phyloP scores from a whole-genome alignment of 176 grass and related monocot species.

The Rhynchospora tenuis region DNA sequence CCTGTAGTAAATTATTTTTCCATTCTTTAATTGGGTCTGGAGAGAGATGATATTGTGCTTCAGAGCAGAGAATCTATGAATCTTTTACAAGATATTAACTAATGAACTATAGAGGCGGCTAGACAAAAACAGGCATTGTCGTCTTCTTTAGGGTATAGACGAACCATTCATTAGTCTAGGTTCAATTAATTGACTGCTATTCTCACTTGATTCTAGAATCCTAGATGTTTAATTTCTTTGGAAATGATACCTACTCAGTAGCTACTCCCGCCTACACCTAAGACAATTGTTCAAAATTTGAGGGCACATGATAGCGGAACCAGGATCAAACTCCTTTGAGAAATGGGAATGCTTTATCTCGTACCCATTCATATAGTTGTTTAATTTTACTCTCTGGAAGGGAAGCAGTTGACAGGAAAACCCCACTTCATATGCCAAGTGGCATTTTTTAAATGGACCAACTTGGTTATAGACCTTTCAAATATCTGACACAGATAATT shows the following conservation, averaged over 20 bases:
- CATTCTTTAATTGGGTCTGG: not conserved
- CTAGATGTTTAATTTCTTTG: not conserved
- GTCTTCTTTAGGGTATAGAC: not conserved
- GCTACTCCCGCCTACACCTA: not conserved
- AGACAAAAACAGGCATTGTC: not conserved
- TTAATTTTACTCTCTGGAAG: not conserved
- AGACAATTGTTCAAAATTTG: not conserved
- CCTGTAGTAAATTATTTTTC: not conserved
- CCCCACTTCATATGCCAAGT: not conserved
- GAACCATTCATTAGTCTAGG: not conserved
- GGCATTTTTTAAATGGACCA: not conserved
- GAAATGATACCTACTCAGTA: not conserved
- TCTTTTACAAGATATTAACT: not conserved
- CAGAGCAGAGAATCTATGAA: not conserved
- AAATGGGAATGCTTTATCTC: constrained; percentile 6
- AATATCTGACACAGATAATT: not conserved
- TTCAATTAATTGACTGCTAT: constrained; percentile 9
- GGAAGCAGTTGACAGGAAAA: not conserved
- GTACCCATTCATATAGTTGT: not conserved
- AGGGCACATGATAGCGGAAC: not conserved
- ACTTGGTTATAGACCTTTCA: not conserved
- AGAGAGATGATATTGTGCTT: not conserved
- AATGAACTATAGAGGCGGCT: constrained; percentile 6
- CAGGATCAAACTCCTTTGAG: not conserved
- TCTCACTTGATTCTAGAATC: not conserved